Evolutionary conservation across 1,284 basidiomycete species (phyloP).

Genomic region (Thelephora terrestris): DNA sequence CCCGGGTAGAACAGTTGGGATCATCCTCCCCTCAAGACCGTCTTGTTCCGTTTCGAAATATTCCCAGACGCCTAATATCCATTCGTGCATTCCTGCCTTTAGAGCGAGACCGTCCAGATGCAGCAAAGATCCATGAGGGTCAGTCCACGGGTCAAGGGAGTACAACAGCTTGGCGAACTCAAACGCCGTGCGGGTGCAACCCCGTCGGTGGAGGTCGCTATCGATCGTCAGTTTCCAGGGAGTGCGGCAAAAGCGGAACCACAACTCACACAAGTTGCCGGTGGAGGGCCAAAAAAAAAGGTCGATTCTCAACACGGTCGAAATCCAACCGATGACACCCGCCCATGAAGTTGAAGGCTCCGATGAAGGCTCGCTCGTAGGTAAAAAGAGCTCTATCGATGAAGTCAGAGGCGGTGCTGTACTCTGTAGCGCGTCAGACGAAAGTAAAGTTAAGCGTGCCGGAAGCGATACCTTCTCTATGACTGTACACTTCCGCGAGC

Average conservation of each 20-base stretch:
- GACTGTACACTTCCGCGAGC: slow-evolving; percentile 73
- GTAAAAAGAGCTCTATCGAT: slow-evolving; percentile 82
- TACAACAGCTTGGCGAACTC: slow-evolving; percentile 80
- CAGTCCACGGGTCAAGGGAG: slow-evolving; percentile 70
- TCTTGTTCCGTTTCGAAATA: slow-evolving; percentile 24
- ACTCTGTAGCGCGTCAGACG: slow-evolving; percentile 40
- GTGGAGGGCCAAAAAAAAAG: slow-evolving; percentile 75
- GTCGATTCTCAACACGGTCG: slow-evolving; percentile 75
- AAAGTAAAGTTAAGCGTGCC: not conserved
- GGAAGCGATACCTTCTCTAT: slow-evolving; percentile 60
- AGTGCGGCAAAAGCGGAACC: slow-evolving; percentile 3
- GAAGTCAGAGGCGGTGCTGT: slow-evolving; percentile 75
- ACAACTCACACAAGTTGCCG: slow-evolving; percentile 60
- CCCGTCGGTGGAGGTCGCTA: slow-evolving; percentile 77
- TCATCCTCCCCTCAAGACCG: slow-evolving; percentile 27
- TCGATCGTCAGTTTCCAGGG: slow-evolving; percentile 7
- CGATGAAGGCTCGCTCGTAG: slow-evolving; percentile 80
- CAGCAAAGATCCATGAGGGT: slow-evolving; percentile 79
- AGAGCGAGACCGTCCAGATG: slow-evolving; percentile 80
- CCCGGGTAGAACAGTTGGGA: slow-evolving; percentile 64
- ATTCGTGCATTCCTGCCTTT: slow-evolving; percentile 70
- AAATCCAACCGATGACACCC: slow-evolving; percentile 82
- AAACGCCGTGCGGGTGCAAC: slow-evolving; percentile 80
- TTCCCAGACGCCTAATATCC: slow-evolving; percentile 66
- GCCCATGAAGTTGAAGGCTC: slow-evolving; percentile 71